Base-by-base conservation (phyloP, 345 rosid genomes). In the Crucihimalaya himalaica region DNA sequence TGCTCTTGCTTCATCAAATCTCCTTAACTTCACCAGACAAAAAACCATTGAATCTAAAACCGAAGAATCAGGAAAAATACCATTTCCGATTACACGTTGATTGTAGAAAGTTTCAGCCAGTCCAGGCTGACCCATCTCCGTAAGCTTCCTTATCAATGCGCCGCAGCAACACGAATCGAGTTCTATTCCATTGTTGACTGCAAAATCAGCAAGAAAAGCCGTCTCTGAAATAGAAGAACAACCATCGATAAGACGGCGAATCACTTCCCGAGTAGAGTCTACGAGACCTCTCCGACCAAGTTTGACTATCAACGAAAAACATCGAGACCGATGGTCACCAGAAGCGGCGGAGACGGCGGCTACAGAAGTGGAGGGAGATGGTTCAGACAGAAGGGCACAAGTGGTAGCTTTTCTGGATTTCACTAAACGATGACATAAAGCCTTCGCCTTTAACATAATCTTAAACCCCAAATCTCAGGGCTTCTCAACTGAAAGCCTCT, bases 1-100 rank as follows among this genome's bases (percentile, higher is more conserved):
- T 1, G 27, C 35, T 64, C 63, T 59, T 9, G 94, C 94, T 60
- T 86, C 92, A 39, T 87, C 84, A 20, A 85, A 52, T 52, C 81
- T 83, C 54, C 84, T 80, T 65, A 90, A 37, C 59, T 79, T 82
- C 81, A 83, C 85, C 53, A 78, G 69, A 76, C 90, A 88, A 67
- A 79, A 56, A 35, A 86, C 73, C 82, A 84, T 74, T 10, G 85
- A 81, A 78, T 86, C 78, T 57, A 84, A 73, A 77, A 86, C 80
- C 8, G 45, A 51, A 1, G 80, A 28, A 74, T 82, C 80, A 35
- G 84, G 82, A 60, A 74, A 80, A 45, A 82, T 71, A 76, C 87
- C 88, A 42, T 61, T 72, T 46, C 79, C 80, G 23, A 74, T 62
- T 16, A 91, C 65, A 19, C 72, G 42, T 12, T 78, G 68, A n/a